These are phyloP conservation scores for Diaporthe citri DNA, from an alignment of 2,329 filamentous ascomycete species.

Conservation along the genomic window DNA sequence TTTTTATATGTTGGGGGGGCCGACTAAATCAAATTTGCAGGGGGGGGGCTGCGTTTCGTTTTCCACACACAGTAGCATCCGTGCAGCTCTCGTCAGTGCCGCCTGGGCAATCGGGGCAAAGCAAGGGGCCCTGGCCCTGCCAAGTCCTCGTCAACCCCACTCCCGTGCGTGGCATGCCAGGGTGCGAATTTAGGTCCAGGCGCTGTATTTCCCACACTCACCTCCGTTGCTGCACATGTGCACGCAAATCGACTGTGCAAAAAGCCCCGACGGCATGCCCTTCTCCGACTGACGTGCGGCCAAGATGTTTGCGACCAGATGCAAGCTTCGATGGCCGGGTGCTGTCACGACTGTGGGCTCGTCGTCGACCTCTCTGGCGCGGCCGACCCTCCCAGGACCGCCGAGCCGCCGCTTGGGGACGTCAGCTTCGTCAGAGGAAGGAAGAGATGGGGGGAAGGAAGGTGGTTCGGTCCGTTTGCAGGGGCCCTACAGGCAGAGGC, in stretches of 20 bases:
- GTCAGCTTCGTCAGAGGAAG: not conserved
- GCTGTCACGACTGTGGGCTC: not conserved
- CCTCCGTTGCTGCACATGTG: not conserved
- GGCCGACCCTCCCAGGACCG: not conserved
- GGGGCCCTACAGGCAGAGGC: accelerated
- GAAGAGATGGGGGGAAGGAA: not conserved
- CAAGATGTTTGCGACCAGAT: not conserved
- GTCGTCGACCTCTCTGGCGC: not conserved
- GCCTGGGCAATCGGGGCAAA: no score
- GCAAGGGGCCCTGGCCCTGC: no score
- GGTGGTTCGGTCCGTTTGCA: not conserved
- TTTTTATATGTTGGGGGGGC: no score
- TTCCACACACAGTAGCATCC: no score
- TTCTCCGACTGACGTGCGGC: not conserved
- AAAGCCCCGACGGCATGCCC: not conserved
- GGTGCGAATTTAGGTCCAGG: no score
- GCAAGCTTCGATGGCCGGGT: not conserved
- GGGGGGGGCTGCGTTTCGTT: no score
- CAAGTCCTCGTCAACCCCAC: not conserved
- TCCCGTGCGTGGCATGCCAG: no score
- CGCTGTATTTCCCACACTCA: no score
- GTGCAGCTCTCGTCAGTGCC: no score
- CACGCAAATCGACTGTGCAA: not conserved
- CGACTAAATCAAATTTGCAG: no score
- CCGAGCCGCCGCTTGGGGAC: not conserved